These are phyloP conservation scores for Lathyrus sativus DNA, from an alignment of 306 rosid genomes.

Conservation along the genomic window DNA sequence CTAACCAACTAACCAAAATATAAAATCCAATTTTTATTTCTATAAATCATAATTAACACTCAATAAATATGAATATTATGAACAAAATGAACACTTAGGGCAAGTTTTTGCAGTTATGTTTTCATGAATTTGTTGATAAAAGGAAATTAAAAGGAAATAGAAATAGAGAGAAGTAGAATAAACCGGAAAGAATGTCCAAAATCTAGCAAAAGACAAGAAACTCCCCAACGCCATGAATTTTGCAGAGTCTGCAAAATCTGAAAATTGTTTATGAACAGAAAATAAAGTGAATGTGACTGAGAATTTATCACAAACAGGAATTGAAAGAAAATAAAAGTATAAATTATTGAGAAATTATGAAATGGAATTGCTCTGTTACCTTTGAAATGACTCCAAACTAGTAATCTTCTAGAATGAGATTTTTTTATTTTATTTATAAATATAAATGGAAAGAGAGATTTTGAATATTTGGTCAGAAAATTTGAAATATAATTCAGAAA, in stretches of 20 bases:
- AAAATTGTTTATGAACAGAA: conserved; percentile 15
- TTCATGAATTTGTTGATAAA: neutral
- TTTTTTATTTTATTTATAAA: neutral
- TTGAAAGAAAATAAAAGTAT: neutral
- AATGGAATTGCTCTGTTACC: conserved; percentile 24
- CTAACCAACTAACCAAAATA: neutral
- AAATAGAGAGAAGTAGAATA: conserved; percentile 29
- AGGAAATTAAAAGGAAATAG: neutral
- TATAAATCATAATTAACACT: neutral
- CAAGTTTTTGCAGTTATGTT: neutral
- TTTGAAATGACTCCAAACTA: conserved; percentile 5
- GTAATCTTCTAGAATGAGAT: neutral
- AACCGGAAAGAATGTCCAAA: conserved; percentile 37
- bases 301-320: neutral
- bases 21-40: neutral
- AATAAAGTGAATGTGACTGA: conserved; percentile 1
- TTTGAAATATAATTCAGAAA: conserved; percentile 17
- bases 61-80: neutral
- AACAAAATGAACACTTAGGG: neutral
- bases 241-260: conserved; percentile 22
- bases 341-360: conserved; percentile 2
- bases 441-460: neutral
- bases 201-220: conserved; percentile 32
- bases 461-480: neutral
- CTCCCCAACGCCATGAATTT: conserved; percentile 37